phyloP scores from a whole-genome alignment of 768 basidiomycete genomes.

The Boletus fagicola region DNA sequence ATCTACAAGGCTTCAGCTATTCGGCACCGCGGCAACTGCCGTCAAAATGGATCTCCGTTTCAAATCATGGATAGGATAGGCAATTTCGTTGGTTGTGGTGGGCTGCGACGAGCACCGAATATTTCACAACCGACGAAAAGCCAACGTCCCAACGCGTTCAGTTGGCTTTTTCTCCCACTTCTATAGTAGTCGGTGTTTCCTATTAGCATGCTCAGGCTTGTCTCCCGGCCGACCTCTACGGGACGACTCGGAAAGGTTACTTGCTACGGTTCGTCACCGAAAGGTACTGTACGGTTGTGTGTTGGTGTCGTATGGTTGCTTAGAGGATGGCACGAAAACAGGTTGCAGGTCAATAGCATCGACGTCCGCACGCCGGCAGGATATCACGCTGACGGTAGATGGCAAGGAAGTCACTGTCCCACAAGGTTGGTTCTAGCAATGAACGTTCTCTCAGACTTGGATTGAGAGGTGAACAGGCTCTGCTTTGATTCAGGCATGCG shows the following conservation, averaged over 20 bases:
- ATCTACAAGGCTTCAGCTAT: no score
- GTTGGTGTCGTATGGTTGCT: neutral
- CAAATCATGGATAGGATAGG: slow-evolving; percentile 10
- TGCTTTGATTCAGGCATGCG: slow-evolving; percentile 95
- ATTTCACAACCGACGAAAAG: slow-evolving; percentile 15
- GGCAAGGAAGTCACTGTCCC: slow-evolving; percentile 97
- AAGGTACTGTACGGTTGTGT: slow-evolving; percentile 25
- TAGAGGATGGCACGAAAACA: slow-evolving; percentile 24
- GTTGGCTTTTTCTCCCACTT: slow-evolving; percentile 23
- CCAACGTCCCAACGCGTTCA: slow-evolving; percentile 12
- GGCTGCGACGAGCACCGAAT: slow-evolving; percentile 42
- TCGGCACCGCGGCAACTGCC: slow-evolving; percentile 12
- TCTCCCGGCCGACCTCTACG: slow-evolving; percentile 64
- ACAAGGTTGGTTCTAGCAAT: slow-evolving; percentile 63
- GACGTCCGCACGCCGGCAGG: slow-evolving; percentile 62
- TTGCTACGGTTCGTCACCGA: slow-evolving; percentile 38
- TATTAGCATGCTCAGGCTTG: slow-evolving; percentile 62
- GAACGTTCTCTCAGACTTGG: neutral
- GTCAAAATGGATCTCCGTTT: slow-evolving; percentile 21
- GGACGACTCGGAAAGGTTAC: slow-evolving; percentile 68
- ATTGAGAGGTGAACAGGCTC: slow-evolving; percentile 54
- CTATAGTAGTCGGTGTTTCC: slow-evolving; percentile 19
- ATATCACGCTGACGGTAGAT: slow-evolving; percentile 92
- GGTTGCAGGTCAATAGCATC: slow-evolving; percentile 65
- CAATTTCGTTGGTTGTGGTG: slow-evolving; percentile 36